These are phyloP conservation scores for Bryoglossum gracile DNA, from an alignment of 495 filamentous ascomycete species.

Conservation along the genomic window DNA sequence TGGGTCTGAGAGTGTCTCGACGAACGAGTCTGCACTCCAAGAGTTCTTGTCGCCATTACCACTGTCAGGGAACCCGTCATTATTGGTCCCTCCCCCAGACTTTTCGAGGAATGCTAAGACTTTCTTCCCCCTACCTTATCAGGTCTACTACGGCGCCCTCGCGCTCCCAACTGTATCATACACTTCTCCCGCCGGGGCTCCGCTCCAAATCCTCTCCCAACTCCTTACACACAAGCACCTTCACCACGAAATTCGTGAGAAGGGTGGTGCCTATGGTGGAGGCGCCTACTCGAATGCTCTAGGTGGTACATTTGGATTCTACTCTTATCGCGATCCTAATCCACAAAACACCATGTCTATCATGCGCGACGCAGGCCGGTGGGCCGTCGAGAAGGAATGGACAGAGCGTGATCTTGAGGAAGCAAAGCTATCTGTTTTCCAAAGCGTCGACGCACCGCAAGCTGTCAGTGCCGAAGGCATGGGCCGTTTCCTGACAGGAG, in stretches of 20 bases:
- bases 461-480: constrained; percentile 86
- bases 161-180: constrained; percentile 83
- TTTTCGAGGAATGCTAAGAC: constrained; percentile 49
- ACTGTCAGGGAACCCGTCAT: constrained; percentile 32
- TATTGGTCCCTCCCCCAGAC: constrained; percentile 23
- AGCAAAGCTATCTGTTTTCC: constrained; percentile 91
- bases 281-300: constrained; percentile 74
- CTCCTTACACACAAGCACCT: constrained; percentile 96
- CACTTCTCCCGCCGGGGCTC: constrained; percentile 61
- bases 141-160: constrained; percentile 86
- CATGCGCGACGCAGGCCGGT: constrained; percentile 75
- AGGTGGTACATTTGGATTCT: constrained; percentile 85
- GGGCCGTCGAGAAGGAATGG: constrained; percentile 81
- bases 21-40: constrained; percentile 66
- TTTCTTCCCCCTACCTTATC: constrained; percentile 92
- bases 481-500: constrained; percentile 72
- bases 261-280: constrained; percentile 93
- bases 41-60: constrained; percentile 61
- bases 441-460: constrained; percentile 86
- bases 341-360: constrained; percentile 80
- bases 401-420: constrained; percentile 84
- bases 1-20: constrained; percentile 55
- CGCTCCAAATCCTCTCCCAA: constrained; percentile 81
- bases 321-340: constrained; percentile 96
- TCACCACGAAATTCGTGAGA: constrained; percentile 96